Evolutionary conservation across 2,329 filamentous ascomycete species (phyloP), one percentile per base, ranked within the genome.

Genomic region (Myotisia sp.): DNA sequence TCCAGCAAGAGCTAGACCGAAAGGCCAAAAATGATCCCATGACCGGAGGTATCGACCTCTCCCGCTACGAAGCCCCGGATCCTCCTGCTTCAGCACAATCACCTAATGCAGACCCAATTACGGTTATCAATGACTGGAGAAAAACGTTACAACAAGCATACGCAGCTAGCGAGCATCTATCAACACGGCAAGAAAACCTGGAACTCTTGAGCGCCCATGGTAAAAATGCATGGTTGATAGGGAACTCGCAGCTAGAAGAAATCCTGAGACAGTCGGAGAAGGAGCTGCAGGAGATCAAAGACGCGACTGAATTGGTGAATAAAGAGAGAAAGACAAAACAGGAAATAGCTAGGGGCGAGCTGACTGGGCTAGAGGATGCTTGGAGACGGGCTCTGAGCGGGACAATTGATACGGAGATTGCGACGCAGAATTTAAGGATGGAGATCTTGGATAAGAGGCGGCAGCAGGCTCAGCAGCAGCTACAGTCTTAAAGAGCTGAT

Each of bases 181-280:
- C 63, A 2, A 61, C 60, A 33, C 62, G 73, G 17, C 56, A 68
- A 33, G 65, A 68, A 27, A 74, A 77, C 56, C 71, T 93, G 12
- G 62, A 66, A 1, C 67, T 93, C n/a, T 70, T 93, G 13, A 81
- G 90, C 48, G 68, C 68, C 33, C 77, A 77, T 56, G 90, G 87
- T 45, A 83, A 83, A 60, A 93, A 93, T 55, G 79, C 83, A 6
- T 95, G 90, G 87, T 66, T 98, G 36, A 70, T 92, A 6, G 74
- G 74, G 4, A 98, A 98, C 56, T 73, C 77, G 47, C 74, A 81
- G 45, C 57, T 85, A 13, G 87, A 94, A 59, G 71, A 73, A 27
- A 70, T 83, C 26, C 58, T 92, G 33, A 67, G 68, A 33, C 56
- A 56, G 8, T 50, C 92, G 17, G 87, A 95, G 65, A 65, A 65